A percentile compares a stretch with the other conserved stretches of the same genome.
Evolutionary conservation across 1,284 basidiomycete genomes (phyloP).

Genomic region (Naganishia liquefaciens): DNA sequence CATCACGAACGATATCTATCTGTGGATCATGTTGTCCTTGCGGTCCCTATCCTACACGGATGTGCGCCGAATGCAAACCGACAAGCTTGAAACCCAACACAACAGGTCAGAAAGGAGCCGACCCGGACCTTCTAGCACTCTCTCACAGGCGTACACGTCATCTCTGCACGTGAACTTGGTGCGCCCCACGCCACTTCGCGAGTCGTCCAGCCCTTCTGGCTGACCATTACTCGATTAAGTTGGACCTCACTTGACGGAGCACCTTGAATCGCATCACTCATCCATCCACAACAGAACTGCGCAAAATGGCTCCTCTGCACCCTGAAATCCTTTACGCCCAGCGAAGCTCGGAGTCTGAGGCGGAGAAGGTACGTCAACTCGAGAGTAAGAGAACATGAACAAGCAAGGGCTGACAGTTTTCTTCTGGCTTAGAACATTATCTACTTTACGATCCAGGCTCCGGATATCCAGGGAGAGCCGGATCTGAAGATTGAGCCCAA

Average conservation of each 20-base stretch:
- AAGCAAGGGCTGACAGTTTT: neutral
- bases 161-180: neutral
- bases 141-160: constrained; percentile 6
- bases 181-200: neutral
- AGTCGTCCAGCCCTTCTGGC: neutral
- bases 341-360: constrained; percentile 67
- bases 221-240: neutral
- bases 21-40: too few species aligned
- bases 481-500: constrained; percentile 67
- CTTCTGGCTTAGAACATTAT: constrained; percentile 67
- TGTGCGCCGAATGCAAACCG: too few species aligned
- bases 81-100: neutral
- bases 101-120: neutral
- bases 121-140: constrained; percentile 11
- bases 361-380: constrained; percentile 65
- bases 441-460: constrained; percentile 79
- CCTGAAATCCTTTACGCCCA: constrained; percentile 92
- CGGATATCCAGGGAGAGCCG: constrained; percentile 70
- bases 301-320: constrained; percentile 58
- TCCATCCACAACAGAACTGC: neutral
- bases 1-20: too few species aligned
- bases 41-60: too few species aligned
- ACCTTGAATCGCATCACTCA: too few species aligned
- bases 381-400: neutral
- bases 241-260: too few species aligned